Base-by-base conservation (phyloP, 2,329 filamentous ascomycete species). In the Endoconidiophora polonica region DNA sequence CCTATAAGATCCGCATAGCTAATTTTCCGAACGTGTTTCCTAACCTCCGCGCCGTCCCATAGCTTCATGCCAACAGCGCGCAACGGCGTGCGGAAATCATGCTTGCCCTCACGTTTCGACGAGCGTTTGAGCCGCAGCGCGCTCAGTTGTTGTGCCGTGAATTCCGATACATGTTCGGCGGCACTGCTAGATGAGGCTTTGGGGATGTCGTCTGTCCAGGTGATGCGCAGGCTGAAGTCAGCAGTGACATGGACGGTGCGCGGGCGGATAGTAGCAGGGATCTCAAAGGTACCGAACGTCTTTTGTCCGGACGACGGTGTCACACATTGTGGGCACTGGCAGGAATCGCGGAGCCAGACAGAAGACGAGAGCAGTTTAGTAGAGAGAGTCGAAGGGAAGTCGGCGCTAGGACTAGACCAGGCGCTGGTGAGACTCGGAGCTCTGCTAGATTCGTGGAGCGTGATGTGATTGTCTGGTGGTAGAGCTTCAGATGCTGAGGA, bases 1-100 rank as follows among this genome's bases (percentile, higher is more conserved):
- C 65, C 59, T 70, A 93, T 81, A 64, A 86, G 95, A 38, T 79
- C 76, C 0, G 76, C 59, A 63, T 83, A 94, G 49, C 77, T 68
- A 41, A 91, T 68, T 63, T 73, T 77, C 45, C 68, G 65, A 9
- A 77, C 66, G n/a, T 71, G 63, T 5, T 58, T 44, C 53, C 57
- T 54, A 46, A 68, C 69, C 0, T 37, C 57, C 0, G 54, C 42
- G 2, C 55, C 57, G 55, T 73, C 63, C 73, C 72, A 74, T 54
- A 63, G 59, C 2, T 55, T 58, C 33, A 63, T 57, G 55, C 58
- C 33, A 20, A 59, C 55, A 2, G 56, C 53, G 37, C 57, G 48
- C 26, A 55, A 57, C 12, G 58, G 54, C 12, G 58, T 48, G 5
- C 37, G 37, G 37, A 54, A 54, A 40, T 56, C 46, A n/a, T 43